phyloP scores from a whole-genome alignment of 768 basidiomycete genomes.

The Boletus edulis region DNA sequence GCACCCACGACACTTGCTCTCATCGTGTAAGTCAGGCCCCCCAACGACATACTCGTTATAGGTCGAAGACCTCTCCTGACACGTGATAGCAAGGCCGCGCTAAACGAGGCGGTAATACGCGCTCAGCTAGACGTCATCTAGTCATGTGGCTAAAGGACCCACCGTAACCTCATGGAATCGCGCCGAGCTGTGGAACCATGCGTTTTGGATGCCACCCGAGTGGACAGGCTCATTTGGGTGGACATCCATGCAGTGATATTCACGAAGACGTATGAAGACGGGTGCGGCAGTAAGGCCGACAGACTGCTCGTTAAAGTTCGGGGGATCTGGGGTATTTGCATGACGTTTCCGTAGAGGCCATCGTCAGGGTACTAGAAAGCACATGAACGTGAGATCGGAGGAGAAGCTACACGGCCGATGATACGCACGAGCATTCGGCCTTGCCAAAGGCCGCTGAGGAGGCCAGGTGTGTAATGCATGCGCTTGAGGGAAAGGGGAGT shows the following conservation, averaged over 20 bases:
- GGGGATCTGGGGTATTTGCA: conserved; percentile 21
- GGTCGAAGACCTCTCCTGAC: conserved; percentile 21
- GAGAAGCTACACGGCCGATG: neutral
- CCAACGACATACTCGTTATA: conserved; percentile 45
- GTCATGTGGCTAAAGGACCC: conserved; percentile 9
- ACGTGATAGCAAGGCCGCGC: conserved; percentile 23
- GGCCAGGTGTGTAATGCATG: conserved; percentile 47
- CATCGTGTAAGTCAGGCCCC: conserved; percentile 41
- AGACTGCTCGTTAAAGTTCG: conserved; percentile 33
- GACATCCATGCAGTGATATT: conserved; percentile 47
- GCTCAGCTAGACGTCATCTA: conserved; percentile 2
- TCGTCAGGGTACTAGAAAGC: conserved; percentile 21
- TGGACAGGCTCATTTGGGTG: conserved; percentile 32
- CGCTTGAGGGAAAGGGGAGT: conserved; percentile 27
- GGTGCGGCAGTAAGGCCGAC: conserved; percentile 44
- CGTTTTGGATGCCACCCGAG: conserved; percentile 39
- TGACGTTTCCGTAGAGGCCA: conserved; percentile 12
- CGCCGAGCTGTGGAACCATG: conserved; percentile 36
- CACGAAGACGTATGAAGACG: conserved; percentile 56
- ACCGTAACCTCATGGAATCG: conserved; percentile 22
- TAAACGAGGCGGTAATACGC: conserved; percentile 1
- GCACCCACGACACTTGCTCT: conserved; percentile 36
- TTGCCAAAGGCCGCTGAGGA: conserved; percentile 57
- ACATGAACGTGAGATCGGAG: neutral
- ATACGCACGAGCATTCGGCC: conserved; percentile 60